phyloP scores from a whole-genome alignment of 2,329 filamentous ascomycete species.

The Microdochium nivale region DNA sequence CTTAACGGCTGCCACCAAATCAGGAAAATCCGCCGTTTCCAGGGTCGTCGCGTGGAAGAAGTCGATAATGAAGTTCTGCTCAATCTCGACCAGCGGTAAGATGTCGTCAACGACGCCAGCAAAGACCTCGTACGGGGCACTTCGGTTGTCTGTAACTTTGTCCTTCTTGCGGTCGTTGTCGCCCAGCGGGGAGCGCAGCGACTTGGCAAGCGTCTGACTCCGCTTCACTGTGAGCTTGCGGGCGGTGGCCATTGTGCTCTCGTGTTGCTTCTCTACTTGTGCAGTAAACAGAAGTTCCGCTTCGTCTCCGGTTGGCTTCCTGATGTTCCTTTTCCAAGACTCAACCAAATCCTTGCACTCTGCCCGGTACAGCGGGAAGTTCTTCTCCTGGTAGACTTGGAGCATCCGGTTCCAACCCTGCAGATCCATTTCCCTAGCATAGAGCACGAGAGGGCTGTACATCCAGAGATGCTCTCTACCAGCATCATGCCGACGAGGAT shows the following conservation, averaged over 20 bases:
- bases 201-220: conserved; percentile 76
- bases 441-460: conserved; percentile 81
- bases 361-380: conserved; percentile 67
- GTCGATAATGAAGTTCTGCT: conserved; percentile 95
- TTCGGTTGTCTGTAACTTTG: conserved; percentile 54
- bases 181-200: conserved; percentile 57
- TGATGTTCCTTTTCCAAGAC: conserved; percentile 72
- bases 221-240: conserved; percentile 90
- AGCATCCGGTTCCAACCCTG: conserved; percentile 75
- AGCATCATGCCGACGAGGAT: conserved; percentile 60
- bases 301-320: conserved; percentile 69
- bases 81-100: conserved; percentile 74
- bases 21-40: conserved; percentile 73
- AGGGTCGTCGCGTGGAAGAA: conserved; percentile 93
- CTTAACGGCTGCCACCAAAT: conserved; percentile 57
- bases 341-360: conserved; percentile 72
- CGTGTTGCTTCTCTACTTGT: conserved; percentile 75
- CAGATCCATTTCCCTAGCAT: conserved; percentile 75
- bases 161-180: conserved; percentile 49
- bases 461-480: conserved; percentile 73
- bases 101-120: conserved; percentile 72
- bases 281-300: conserved; percentile 80
- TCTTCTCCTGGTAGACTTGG: conserved; percentile 70
- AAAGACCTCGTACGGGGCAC: conserved; percentile 76
- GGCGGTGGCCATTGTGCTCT: conserved; percentile 64